Percentiles rank a stretch among this genome's conserved stretches.
Conservation (phyloP, 1,284 basidiomycete species). For the Moesziomyces antarcticus region DNA sequence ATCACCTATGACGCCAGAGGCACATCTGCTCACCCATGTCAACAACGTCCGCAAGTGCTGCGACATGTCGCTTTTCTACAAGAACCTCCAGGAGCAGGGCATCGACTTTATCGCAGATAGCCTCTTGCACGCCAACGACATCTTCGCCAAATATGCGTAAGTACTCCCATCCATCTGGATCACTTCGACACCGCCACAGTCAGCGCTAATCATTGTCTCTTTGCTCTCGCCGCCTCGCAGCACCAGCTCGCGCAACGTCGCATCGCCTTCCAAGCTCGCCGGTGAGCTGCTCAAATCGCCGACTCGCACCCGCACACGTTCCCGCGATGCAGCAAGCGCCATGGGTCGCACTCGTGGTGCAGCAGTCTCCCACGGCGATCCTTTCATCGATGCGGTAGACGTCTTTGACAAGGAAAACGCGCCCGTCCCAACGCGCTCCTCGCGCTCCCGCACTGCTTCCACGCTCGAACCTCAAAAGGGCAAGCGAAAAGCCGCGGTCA, state of each 20-base stretch:
- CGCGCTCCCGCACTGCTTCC: slow-evolving; percentile 22
- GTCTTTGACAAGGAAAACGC: slow-evolving; percentile 46
- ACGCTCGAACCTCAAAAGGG: slow-evolving; percentile 23
- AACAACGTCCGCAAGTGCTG: slow-evolving; percentile 54
- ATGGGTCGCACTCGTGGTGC: slow-evolving; percentile 16
- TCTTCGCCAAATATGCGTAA: slow-evolving; percentile 47
- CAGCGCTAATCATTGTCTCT: neutral
- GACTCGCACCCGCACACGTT: slow-evolving; percentile 38
- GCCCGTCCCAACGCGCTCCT: slow-evolving; percentile 19
- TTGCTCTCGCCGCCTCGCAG: slow-evolving; percentile 10
- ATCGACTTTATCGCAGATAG: slow-evolving; percentile 46
- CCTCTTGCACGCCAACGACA: slow-evolving; percentile 45
- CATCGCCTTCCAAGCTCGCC: slow-evolving; percentile 48
- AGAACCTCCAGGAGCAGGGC: slow-evolving; percentile 31
- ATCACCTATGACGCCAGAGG: slow-evolving; percentile 25
- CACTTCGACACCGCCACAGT: neutral
- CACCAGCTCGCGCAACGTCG: slow-evolving; percentile 28
- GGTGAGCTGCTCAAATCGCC: slow-evolving; percentile 57
- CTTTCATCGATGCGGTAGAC: slow-evolving; percentile 19
- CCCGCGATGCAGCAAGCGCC: slow-evolving; percentile 8
- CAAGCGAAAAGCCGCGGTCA: slow-evolving; percentile 26
- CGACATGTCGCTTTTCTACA: slow-evolving; percentile 48
- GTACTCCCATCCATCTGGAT: slow-evolving; percentile 2
- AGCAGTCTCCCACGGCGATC: slow-evolving; percentile 7
- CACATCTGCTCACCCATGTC: slow-evolving; percentile 41